Evolutionary conservation across 2,329 filamentous ascomycete species (phyloP), one percentile per base, ranked within the genome.

Genomic region (Orbilia javanica): DNA sequence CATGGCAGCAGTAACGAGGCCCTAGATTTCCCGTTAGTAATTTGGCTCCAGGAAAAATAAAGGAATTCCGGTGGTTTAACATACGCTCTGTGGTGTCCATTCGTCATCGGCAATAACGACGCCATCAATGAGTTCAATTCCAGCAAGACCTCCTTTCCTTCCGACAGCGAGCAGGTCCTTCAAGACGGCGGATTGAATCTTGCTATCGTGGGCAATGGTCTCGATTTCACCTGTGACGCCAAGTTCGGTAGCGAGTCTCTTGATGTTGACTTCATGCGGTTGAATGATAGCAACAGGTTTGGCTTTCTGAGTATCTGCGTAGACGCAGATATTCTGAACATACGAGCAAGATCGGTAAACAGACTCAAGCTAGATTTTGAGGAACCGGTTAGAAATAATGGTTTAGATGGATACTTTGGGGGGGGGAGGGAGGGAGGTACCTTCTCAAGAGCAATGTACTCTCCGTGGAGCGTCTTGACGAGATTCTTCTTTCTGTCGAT

Each of bases 401-500:
- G 52, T 63, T 29, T n/a, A 13, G 29, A 34, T 2, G 22, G 34
- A 10, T 36, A 18, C 13, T 36, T 29, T n/a, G 3, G 25, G 2
- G 36, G 29, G 42, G 8, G 42, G 42, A 2, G 31, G 8, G 42
- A n/a, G 4, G 31, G 62, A 5, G 11, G 44, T 75, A 82, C 81
- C 83, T 89, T 97, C 87, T 98, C 95, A 3, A 99, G 89, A 22
- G 95, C 96, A 84, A 98, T 96, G 85, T 98, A 98, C 87, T 98
- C 95, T 81, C 95, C 95, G 78, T 94, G 94, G 80, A 93, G 89
- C 80, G 96, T 94, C 90, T 98, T 98, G 85, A 98, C 93, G 70
- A 98, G 87, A 85, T 98, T 98, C 90, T 98, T 98, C 89, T 97
- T 94, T 81, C 95, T 93, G 84, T 98, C 95, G 83, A 98, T 94